phyloP scores from a whole-genome alignment of 768 basidiomycete genomes.

The Pholiota conissans region DNA sequence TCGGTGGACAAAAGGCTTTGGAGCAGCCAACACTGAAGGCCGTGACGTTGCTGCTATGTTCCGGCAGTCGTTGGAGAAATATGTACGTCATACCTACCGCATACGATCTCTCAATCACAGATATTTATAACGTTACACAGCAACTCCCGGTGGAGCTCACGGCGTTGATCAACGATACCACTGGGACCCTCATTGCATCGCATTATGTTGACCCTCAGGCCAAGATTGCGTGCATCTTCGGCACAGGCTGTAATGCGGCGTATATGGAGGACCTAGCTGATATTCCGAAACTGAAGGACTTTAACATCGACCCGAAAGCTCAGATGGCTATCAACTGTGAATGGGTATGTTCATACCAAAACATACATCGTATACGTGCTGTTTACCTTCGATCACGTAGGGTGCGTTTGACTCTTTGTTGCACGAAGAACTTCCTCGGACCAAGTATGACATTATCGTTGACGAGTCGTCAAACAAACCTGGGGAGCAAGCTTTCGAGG shows the following conservation, averaged over 20 bases:
- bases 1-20: conserved; percentile 99
- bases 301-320: conserved; percentile 64
- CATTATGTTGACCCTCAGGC: conserved; percentile 91
- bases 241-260: conserved; percentile 97
- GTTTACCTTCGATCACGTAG: no score
- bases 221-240: conserved; percentile 95
- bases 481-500: conserved; percentile 92
- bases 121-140: conserved; percentile 36
- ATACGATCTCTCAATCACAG: neutral
- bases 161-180: conserved; percentile 96
- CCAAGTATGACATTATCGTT: conserved; percentile 90
- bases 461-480: conserved; percentile 97
- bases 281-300: conserved; percentile 79
- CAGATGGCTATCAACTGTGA: conserved; percentile 98
- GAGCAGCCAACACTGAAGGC: conserved; percentile 88
- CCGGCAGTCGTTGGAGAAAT: conserved; percentile 72
- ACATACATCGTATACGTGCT: no score
- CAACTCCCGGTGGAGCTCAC: conserved; percentile 81
- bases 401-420: conserved; percentile 97
- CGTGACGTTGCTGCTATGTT: conserved; percentile 94
- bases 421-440: conserved; percentile 92
- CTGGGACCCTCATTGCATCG: conserved; percentile 95
- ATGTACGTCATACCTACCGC: conserved; percentile 47
- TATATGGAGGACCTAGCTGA: conserved; percentile 91
- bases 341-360: conserved; percentile 75